Base-by-base conservation (phyloP, 2,329 filamentous ascomycete species). In the Thelonectria olida region DNA sequence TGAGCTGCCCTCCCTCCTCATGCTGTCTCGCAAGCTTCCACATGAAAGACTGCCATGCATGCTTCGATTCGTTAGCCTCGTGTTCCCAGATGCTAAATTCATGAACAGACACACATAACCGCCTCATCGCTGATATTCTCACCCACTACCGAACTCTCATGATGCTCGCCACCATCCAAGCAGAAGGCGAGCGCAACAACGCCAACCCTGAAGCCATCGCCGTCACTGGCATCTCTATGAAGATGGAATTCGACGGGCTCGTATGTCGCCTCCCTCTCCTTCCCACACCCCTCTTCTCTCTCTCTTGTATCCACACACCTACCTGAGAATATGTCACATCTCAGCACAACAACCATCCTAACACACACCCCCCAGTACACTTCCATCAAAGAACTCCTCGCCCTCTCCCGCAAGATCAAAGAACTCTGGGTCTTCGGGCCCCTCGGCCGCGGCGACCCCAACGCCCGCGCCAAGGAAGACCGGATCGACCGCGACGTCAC, bases 381-480 rank as follows among this genome's bases (percentile, higher is more conserved):
- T 2, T 79, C 78, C 19, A 74, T 82, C 67, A 82, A 81, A 55
- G 79, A 82, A 44, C 79, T 82, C 7, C 75, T 82, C 55, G 72
- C 79, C 5, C 74, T 82, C 4, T 79, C 77, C 22, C 79, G 80
- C 53, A 75, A 76, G 48, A 74, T 82, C 72, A 81, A 83, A 64
- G 75, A 84, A 70, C 74, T 82, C 50, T 79, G 81, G 81, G 69
- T 82, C 53, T 78, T 80, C 57, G 76, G 80, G 0, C 72, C 81
- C 48, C 75, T 82, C 25, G 76, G 79, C 57, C 68, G 76, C 56
- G 74, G 75, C 36, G 77, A 80, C 58, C 71, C 71, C 19, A 72
- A 74, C 41, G 72, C 73, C 39, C 72, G 72, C 52, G 74, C 72
- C 9, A 77, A 76, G 61, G 77, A 79, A 47, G 75, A 75, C 49